Percentiles rank a stretch among this genome's conserved stretches.
These are phyloP conservation scores for sunflower (Helianthus annuus) DNA, from an alignment of 129 eudicot genomes.

Conservation along the genomic window DNA sequence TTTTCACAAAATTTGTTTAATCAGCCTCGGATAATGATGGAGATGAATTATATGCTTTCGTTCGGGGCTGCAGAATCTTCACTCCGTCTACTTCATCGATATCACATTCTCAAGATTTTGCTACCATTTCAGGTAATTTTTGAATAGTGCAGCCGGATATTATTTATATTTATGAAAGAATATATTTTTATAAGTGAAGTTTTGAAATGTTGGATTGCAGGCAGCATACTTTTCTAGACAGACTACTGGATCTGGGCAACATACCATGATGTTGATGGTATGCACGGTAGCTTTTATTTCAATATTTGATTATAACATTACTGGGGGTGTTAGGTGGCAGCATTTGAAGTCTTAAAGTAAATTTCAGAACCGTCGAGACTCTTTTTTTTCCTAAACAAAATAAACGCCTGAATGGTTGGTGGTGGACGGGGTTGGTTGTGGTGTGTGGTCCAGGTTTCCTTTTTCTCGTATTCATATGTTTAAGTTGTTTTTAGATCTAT, in stretches of 20 bases:
- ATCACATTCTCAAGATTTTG: constrained; percentile 64
- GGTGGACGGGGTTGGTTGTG: background rate
- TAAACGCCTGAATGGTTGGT: background rate
- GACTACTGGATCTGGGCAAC: constrained; percentile 33
- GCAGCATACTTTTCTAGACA: constrained; percentile 69
- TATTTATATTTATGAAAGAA: constrained; percentile 15
- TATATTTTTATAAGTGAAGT: constrained; percentile 7
- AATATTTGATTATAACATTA: background rate
- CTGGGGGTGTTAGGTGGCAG: background rate
- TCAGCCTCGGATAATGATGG: constrained; percentile 77
- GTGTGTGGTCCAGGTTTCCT: background rate
- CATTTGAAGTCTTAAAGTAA: background rate
- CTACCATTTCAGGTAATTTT: constrained; percentile 76
- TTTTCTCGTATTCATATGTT: background rate
- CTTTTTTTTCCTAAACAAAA: background rate
- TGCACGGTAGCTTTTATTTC: constrained; percentile 24
- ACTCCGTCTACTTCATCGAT: constrained; percentile 62
- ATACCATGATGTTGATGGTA: constrained; percentile 79
- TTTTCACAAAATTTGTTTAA: constrained; percentile 20
- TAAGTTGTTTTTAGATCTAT: background rate
- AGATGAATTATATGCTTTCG: constrained; percentile 85
- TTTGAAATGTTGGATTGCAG: constrained; percentile 44
- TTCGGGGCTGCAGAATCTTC: constrained; percentile 95
- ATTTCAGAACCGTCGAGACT: background rate
- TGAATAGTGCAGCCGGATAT: constrained; percentile 1